A percentile compares a stretch with the other conserved stretches of the same genome.
These are phyloP conservation scores for Rehmannia glutinosa DNA, from an alignment of 257 asterid species.

Conservation along the genomic window DNA sequence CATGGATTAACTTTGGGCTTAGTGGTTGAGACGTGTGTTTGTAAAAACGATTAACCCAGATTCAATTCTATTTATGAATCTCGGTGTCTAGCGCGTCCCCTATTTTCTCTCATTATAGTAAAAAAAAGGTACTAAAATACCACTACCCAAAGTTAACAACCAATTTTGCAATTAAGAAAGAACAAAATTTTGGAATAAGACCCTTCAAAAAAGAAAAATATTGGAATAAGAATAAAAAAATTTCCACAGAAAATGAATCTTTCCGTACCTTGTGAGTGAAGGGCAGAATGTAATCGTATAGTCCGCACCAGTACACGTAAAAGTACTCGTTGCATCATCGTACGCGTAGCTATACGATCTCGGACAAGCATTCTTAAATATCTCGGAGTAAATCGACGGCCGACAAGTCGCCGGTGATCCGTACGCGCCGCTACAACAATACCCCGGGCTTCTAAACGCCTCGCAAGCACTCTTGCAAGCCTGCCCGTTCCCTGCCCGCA, in stretches of 20 bases:
- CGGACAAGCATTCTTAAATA: conserved; percentile 32
- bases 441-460: conserved; percentile 27
- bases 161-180: no score
- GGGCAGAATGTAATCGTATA: conserved; percentile 31
- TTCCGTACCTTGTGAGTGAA: conserved; percentile 5
- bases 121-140: no score
- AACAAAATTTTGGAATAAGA: no score
- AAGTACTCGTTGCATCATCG: conserved; percentile 34
- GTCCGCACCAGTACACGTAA: conserved; percentile 31
- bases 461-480: conserved; percentile 41
- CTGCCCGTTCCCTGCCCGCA: conserved; percentile 20
- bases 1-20: no score
- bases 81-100: no score
- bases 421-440: conserved; percentile 33
- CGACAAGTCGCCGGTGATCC: conserved; percentile 28
- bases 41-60: no score
- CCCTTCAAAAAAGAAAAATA: no score
- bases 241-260: not conserved
- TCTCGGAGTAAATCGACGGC: conserved; percentile 26
- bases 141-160: no score
- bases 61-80: no score
- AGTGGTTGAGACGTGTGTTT: no score
- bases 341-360: conserved; percentile 32
- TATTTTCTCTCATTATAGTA: no score
- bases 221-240: not conserved